A percentile compares a stretch with the other conserved stretches of the same genome.
Evolutionary conservation across 2,329 filamentous ascomycete genomes (phyloP).

Genomic region (Decorospora gaudefroyi): DNA sequence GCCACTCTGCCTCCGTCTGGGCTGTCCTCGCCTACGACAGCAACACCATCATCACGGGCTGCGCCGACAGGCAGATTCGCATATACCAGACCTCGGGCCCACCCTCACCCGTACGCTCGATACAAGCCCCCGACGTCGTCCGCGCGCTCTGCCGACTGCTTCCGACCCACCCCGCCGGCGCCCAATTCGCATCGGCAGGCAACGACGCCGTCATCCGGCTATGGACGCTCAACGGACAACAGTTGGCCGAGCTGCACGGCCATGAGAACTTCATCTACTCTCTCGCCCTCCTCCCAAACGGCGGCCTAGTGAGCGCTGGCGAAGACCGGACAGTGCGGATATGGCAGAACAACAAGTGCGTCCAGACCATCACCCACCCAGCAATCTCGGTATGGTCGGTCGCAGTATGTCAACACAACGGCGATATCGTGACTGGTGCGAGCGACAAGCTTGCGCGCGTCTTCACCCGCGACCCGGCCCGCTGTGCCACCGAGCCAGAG

Average conservation of each 20-base stretch:
- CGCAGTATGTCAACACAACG: conserved; percentile 76
- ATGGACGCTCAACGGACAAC: conserved; percentile 79
- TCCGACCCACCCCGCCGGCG: conserved; percentile 73
- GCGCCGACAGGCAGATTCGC: conserved; percentile 86
- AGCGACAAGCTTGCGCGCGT: conserved; percentile 86
- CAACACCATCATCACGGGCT: conserved; percentile 75
- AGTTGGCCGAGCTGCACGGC: conserved; percentile 77
- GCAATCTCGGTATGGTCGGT: conserved; percentile 97
- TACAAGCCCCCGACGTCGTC: conserved; percentile 76
- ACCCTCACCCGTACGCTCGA: conserved; percentile 66
- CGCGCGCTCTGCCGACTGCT: conserved; percentile 87
- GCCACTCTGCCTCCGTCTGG: conserved; percentile 86
- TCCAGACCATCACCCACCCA: conserved; percentile 96
- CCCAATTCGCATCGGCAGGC: conserved; percentile 91
- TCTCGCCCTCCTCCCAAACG: conserved; percentile 74
- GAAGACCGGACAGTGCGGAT: conserved; percentile 93
- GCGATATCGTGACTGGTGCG: conserved; percentile 91
- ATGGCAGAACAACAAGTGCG: conserved; percentile 80
- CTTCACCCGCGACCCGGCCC: conserved; percentile 74
- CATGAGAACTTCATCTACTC: conserved; percentile 97
- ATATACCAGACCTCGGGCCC: conserved; percentile 71
- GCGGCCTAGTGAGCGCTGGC: conserved; percentile 86
- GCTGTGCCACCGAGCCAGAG: conserved; percentile 69
- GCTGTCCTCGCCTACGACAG: conserved; percentile 83
- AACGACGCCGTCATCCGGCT: conserved; percentile 89